A percentile compares a stretch with the other conserved stretches of the same genome.
These are phyloP conservation scores for Heterobasidion irregulare DNA, from an alignment of 1,284 basidiomycete genomes.

Conservation along the genomic window DNA sequence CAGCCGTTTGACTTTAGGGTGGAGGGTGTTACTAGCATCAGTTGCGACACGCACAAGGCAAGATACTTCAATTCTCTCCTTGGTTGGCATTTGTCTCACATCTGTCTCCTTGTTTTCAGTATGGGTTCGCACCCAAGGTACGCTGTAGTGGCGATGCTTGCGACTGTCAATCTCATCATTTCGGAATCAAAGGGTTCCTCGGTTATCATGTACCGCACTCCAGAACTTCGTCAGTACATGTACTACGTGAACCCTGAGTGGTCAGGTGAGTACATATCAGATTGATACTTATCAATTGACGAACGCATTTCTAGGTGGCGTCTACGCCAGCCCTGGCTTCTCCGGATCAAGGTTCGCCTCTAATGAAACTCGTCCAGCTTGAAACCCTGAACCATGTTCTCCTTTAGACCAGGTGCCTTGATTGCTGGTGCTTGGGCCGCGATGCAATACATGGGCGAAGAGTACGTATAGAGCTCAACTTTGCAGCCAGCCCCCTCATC, in stretches of 20 bases:
- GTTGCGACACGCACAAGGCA: constrained; percentile 91
- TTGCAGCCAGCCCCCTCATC: neutral
- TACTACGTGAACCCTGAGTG: constrained; percentile 82
- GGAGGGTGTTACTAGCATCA: constrained; percentile 82
- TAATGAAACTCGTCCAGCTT: neutral
- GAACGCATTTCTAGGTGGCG: constrained; percentile 40
- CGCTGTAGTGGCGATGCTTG: constrained; percentile 9
- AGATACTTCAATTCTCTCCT: neutral
- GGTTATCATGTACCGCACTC: constrained; percentile 85
- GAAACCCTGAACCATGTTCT: constrained; percentile 3
- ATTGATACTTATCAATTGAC: constrained; percentile 5
- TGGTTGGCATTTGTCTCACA: neutral
- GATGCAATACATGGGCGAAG: constrained; percentile 85
- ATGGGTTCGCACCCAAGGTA: constrained; percentile 81
- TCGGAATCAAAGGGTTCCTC: constrained; percentile 63
- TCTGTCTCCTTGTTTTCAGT: constrained; percentile 30
- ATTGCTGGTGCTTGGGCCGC: constrained; percentile 97
- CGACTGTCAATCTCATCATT: neutral
- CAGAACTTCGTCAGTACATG: constrained; percentile 68
- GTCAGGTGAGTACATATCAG: constrained; percentile 40
- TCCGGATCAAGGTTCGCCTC: constrained; percentile 74
- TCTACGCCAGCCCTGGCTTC: constrained; percentile 80
- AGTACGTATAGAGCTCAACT: constrained; percentile 34
- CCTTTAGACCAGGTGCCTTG: constrained; percentile 74
- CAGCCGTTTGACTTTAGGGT: constrained; percentile 81